These are phyloP conservation scores for Pichia membranifaciens DNA, from an alignment of 805 yeast species.

Conservation along the genomic window DNA sequence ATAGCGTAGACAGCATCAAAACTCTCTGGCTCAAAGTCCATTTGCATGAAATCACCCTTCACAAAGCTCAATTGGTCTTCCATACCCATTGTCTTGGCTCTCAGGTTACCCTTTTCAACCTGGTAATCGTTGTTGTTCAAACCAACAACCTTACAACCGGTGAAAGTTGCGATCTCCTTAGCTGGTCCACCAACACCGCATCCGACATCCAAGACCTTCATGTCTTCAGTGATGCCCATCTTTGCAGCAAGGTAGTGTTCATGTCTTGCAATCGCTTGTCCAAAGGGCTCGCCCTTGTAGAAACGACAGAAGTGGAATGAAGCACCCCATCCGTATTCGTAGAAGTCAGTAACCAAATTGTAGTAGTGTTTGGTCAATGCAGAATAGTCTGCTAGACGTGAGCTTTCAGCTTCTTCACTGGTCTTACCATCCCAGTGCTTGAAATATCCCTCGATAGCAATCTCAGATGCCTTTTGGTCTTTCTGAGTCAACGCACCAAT, in stretches of 20 bases:
- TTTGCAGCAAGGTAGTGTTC: constrained; percentile 90
- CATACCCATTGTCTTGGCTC: constrained; percentile 61
- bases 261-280: constrained; percentile 94
- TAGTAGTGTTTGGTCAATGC: constrained; percentile 91
- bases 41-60: constrained; percentile 98
- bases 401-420: constrained; percentile 60
- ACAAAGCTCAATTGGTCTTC: constrained; percentile 75
- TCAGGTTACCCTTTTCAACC: constrained; percentile 82
- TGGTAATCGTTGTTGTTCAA: constrained; percentile 96
- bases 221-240: constrained; percentile 71
- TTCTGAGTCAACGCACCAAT: constrained; percentile 71
- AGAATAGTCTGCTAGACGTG: constrained; percentile 79
- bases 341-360: constrained; percentile 94
- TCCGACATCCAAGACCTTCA: constrained; percentile 94
- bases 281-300: constrained; percentile 88
- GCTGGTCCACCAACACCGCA: constrained; percentile 99
- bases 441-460: constrained; percentile 85
- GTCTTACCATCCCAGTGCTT: constrained; percentile 96
- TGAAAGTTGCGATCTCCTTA: constrained; percentile 88
- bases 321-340: constrained; percentile 99
- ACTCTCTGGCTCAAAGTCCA: constrained; percentile 86
- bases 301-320: constrained; percentile 96
- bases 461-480: constrained; percentile 70
- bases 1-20: constrained; percentile 98
- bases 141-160: constrained; percentile 82